Percentiles rank a stretch among this genome's conserved stretches.
Evolutionary conservation across 768 basidiomycete genomes (phyloP).

Genomic region (Boletellus ananas): DNA sequence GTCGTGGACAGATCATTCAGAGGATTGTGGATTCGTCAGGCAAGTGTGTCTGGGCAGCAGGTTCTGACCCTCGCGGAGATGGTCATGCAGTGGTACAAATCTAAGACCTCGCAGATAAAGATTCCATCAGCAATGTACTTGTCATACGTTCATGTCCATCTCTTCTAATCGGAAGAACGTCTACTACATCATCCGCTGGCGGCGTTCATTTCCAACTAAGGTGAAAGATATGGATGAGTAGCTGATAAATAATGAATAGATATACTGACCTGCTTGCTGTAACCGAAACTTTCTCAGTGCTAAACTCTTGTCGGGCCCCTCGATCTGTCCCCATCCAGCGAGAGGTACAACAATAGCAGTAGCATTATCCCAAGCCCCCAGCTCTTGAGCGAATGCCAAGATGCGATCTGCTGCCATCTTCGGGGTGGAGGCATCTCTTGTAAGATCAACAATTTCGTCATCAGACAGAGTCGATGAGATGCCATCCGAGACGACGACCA

Average conservation of each 20-base stretch:
- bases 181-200: constrained; percentile 52
- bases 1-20: constrained; percentile 90
- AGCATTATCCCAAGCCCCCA: constrained; percentile 82
- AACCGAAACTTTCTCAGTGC: constrained; percentile 79
- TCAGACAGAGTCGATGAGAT: constrained; percentile 89
- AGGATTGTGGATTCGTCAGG: constrained; percentile 64
- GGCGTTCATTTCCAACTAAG: constrained; percentile 64
- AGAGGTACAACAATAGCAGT: constrained; percentile 90
- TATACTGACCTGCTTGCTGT: constrained; percentile 52
- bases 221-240: constrained; percentile 2
- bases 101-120: constrained; percentile 29
- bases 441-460: constrained; percentile 91
- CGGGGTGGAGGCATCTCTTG: constrained; percentile 66
- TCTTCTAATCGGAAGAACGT: background rate
- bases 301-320: constrained; percentile 77
- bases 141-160: background rate
- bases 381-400: constrained; percentile 80
- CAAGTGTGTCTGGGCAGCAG: constrained; percentile 87
- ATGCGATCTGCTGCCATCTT: constrained; percentile 80
- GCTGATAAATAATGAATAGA: background rate
- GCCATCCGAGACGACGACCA: constrained; percentile 91
- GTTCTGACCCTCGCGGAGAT: constrained; percentile 85
- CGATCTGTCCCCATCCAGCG: constrained; percentile 83
- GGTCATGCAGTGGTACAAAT: constrained; percentile 88
- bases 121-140: constrained; percentile 1